Conservation (phyloP, 257 asterid species). For the Penstemon newberryi region DNA sequence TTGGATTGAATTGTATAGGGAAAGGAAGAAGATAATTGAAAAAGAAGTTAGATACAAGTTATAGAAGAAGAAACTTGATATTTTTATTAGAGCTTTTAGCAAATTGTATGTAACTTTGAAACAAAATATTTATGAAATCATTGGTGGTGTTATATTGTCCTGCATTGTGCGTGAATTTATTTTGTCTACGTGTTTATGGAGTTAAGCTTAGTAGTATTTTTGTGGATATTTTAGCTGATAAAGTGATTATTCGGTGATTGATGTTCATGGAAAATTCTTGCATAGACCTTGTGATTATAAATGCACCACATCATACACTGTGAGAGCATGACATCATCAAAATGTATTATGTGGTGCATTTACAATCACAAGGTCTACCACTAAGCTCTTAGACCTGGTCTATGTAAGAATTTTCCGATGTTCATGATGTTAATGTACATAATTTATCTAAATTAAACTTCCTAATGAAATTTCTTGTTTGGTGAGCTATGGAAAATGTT, state of each 20-base stretch:
- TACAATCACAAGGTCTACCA: too few species aligned
- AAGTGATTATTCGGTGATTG: conserved; percentile 2
- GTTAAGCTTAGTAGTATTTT: background rate
- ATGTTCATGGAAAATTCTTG: too few species aligned
- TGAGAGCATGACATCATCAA: too few species aligned
- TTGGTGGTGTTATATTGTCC: conserved; percentile 25
- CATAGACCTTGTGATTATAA: too few species aligned
- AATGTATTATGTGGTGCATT: too few species aligned
- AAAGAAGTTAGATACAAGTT: conserved; percentile 48
- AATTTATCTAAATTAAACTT: background rate
- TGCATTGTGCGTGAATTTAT: conserved; percentile 12
- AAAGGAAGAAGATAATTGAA: conserved; percentile 38
- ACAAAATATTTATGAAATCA: conserved; percentile 21
- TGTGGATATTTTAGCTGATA: background rate
- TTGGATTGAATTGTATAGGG: conserved; percentile 66
- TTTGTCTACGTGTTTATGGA: background rate
- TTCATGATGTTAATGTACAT: conserved; percentile 8
- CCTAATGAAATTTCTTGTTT: conserved; percentile 13
- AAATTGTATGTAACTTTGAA: conserved; percentile 26
- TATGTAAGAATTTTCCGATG: too few species aligned
- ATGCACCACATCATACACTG: too few species aligned
- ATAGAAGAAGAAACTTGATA: background rate
- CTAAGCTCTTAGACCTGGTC: too few species aligned
- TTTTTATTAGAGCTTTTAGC: background rate
- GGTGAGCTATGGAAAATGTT: conserved; percentile 9